Evolutionary conservation across 106 monocot genomes (phyloP), one percentile per base, ranked within the genome.

Genomic region (Apostasia ramifera): DNA sequence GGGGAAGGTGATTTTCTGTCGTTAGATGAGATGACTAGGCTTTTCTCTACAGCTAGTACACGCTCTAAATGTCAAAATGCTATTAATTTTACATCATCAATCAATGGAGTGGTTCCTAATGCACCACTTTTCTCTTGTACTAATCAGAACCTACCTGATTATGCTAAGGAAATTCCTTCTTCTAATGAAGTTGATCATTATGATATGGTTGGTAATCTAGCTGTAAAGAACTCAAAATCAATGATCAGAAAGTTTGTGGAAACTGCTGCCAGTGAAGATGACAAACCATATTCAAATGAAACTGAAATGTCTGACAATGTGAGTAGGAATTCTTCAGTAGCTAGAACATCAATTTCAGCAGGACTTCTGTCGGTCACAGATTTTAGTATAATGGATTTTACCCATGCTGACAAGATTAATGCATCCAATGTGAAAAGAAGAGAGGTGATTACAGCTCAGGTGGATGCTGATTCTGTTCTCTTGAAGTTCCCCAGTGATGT

Each of bases 1-100:
- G 94, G 88, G 8, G 73, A 83, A 26, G 81, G 81, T 79, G 97
- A 97, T 74, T 74, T 89, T 63, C 86, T 76, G 14, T 76, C 89
- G 42, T 76, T 84, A 61, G 87, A 87, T 65, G 77, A 83, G 50
- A 80, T 82, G 58, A 45, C 78, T 37, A 84, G 82, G 56, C 64
- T 70, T 72, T 78, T 82, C 8, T 75, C 87, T 57, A 55, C 74
- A 46, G 57, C 64, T 44, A 79, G 59, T 50, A 76, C 73, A 44
- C 54, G 6, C 54, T 49, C 67, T 44, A 59, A 66, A 57, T 59
- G 44, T 61, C 55, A 44, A 26, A 64, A 61, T 68, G 66, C 75
- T 57, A 43, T 70, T 81, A 80, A 69, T 80, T 78, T 82, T 61
- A 64, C 38, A 3, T 72, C 76, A 51, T 61, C 53, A 15, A 55